Conservation (phyloP, 345 rosid genomes). For the Bruguiera gymnorhiza region DNA sequence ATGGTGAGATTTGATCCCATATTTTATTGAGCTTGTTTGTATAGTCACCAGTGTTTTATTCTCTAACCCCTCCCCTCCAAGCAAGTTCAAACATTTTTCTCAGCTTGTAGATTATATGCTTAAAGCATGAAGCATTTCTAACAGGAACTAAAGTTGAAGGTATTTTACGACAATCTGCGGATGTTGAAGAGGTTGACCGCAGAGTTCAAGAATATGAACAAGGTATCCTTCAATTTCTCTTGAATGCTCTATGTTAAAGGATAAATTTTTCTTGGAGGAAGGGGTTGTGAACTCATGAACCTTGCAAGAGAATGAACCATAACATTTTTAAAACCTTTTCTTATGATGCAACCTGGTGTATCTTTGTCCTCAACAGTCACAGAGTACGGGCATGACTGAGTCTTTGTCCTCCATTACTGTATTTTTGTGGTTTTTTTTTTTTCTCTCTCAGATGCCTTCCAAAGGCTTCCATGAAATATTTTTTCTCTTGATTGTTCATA, state of each 20-base stretch:
- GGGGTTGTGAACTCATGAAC: not conserved
- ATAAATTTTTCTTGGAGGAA: not conserved
- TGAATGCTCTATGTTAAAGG: not conserved
- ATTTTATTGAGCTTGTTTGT: constrained; percentile 9
- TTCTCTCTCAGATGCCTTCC: not conserved
- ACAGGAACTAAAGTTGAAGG: constrained; percentile 89
- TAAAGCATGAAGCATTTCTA: constrained; percentile 16
- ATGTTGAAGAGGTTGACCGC: constrained; percentile 93
- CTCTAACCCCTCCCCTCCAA: not conserved
- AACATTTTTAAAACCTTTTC: too few relatives aligned
- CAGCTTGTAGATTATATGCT: not conserved
- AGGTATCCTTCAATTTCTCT: constrained; percentile 44
- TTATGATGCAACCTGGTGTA: too few relatives aligned
- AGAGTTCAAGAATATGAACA: constrained; percentile 95
- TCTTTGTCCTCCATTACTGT: not conserved
- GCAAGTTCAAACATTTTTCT: not conserved
- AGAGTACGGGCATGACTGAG: too few relatives aligned
- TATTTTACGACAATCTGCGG: constrained; percentile 87
- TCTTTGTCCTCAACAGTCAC: not conserved
- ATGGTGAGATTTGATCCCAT: constrained; percentile 53
- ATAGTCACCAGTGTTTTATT: not conserved
- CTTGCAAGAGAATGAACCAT: not conserved
- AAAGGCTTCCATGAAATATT: constrained; percentile 12
- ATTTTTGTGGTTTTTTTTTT: not conserved
- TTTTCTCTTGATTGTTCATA: constrained; percentile 26